A percentile compares a stretch with the other conserved stretches of the same genome.
phyloP scores from a whole-genome alignment of 2,329 filamentous ascomycete species.

The Aspergillus caelatus region DNA sequence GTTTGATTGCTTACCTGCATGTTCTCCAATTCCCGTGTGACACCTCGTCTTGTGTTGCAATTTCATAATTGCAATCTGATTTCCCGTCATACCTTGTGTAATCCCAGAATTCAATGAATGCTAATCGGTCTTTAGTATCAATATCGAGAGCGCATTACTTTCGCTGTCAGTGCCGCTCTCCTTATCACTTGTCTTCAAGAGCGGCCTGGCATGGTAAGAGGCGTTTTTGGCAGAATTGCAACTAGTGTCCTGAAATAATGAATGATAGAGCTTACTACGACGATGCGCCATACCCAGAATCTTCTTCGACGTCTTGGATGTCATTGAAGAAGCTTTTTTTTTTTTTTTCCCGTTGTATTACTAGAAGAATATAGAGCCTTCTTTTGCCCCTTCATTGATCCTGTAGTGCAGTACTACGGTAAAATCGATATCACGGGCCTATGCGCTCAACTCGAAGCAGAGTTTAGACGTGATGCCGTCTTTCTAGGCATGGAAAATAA shows the following conservation, averaged over 20 bases:
- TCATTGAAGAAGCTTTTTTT: neutral
- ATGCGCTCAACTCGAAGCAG: neutral
- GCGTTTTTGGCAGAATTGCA: slow-evolving; percentile 65
- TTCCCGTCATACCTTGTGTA: slow-evolving; percentile 9
- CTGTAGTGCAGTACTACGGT: neutral
- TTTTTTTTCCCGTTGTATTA: neutral
- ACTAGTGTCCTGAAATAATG: slow-evolving; percentile 30
- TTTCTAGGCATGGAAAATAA: neutral
- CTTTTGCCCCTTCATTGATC: neutral
- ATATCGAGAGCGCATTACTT: slow-evolving; percentile 68
- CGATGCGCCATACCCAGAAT: neutral
- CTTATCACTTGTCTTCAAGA: slow-evolving; percentile 70
- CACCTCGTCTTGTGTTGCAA: neutral
- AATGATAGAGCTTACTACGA: neutral
- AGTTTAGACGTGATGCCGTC: neutral
- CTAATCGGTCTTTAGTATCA: slow-evolving; percentile 53
- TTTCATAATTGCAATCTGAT: slow-evolving; percentile 12
- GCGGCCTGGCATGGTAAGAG: slow-evolving; percentile 65
- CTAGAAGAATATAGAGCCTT: neutral
- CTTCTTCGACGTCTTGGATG: neutral
- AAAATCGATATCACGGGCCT: neutral
- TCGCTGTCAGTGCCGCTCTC: slow-evolving; percentile 69
- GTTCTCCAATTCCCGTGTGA: slow-evolving; percentile 7
- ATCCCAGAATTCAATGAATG: slow-evolving; percentile 13
- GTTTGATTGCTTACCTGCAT: slow-evolving; percentile 14